Base-by-base conservation (phyloP, 768 basidiomycete species). In the Auricularia auricula-judae region DNA sequence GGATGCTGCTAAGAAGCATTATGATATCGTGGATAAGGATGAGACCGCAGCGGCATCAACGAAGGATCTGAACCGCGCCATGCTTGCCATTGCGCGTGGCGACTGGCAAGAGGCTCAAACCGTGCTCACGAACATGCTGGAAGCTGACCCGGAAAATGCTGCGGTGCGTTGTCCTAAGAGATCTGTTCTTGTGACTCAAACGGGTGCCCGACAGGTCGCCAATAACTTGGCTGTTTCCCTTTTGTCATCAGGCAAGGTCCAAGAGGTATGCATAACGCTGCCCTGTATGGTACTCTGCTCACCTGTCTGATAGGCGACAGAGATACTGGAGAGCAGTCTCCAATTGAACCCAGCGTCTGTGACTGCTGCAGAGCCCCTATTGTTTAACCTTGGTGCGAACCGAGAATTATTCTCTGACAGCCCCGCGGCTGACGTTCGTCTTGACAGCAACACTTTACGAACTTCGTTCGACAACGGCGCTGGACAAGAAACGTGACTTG, bases 141-240 rank as follows among this genome's bases (percentile, higher is more conserved):
- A 76, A 60, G 76, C 75, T n/a, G 83, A 89, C 63, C 77, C 82
- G 0, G 84, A 81, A 39, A 83, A 88, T 70, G 82, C 80, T 69
- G 81, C 82, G 66, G 88, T 87, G 62, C 36, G 80, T 75, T 23
- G 7, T 34, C 47, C 39, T 29, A 29, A 29, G 29, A 16, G 53
- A 39, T 16, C 36, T 29, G 21, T 34, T 43, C 35, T 29, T 62
- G 61, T 34, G 51, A 58, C 29, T 0, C 43, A 44, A 10, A 16
- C 35, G 2, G 39, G 53, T 51, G 4, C 4, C 62, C 21, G 61
- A 1, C 56, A 86, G 86, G 89, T 89, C 44, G 81, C 86, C 42
- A 93, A 92, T 72, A 88, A 93, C 69, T 76, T 91, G 2, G 82
- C 87, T 0, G 91, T 93, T 36, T 81, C 85, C 8, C 73, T 88